Evolutionary conservation across 257 asterid species (phyloP).

Genomic region (Linaria vulgaris): DNA sequence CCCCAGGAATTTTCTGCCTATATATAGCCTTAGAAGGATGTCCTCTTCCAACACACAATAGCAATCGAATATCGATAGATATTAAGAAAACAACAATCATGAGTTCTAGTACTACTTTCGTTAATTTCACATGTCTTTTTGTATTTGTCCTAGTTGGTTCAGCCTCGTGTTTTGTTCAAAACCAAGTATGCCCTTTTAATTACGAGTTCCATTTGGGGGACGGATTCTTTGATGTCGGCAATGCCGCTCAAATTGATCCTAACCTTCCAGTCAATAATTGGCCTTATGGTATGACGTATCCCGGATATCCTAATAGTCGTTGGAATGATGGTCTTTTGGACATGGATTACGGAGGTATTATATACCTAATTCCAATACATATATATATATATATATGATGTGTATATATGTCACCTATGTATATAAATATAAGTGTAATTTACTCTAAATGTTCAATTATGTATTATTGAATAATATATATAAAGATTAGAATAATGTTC

Average conservation of each 20-base stretch:
- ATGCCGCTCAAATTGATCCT: constrained; percentile 6
- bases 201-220: constrained; percentile 16
- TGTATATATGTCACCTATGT: background rate
- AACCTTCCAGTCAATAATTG: background rate
- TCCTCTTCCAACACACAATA: no score
- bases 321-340: constrained; percentile 23
- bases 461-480: no score
- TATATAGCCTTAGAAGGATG: no score
- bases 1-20: no score
- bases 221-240: constrained; percentile 18
- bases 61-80: no score
- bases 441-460: no score
- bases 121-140: background rate
- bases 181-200: constrained; percentile 7
- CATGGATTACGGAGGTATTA: constrained; percentile 12
- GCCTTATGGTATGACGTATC: constrained; percentile 20
- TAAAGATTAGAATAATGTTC: no score
- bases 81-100: no score
- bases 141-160: background rate
- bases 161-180: background rate
- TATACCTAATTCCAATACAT: no score
- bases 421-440: no score
- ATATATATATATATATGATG: no score
- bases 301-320: constrained; percentile 2
- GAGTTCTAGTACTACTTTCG: no score